These are phyloP conservation scores for Microthlaspi erraticum DNA, from an alignment of 345 rosid species.

Conservation along the genomic window DNA sequence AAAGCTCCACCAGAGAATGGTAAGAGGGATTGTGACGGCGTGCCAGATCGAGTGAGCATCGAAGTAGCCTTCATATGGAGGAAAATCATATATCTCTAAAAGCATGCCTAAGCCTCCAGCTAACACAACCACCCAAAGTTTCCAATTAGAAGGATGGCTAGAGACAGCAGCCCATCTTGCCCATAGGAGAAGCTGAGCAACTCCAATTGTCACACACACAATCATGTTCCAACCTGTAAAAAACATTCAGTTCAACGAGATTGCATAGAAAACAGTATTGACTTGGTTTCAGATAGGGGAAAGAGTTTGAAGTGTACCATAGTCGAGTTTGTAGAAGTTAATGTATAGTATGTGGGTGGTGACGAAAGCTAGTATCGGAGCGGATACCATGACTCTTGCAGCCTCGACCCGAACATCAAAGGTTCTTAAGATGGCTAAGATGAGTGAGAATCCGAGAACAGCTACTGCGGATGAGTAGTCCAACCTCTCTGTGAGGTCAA, in stretches of 20 bases:
- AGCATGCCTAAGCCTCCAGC: conserved; percentile 74
- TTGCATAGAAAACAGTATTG: conserved; percentile 1
- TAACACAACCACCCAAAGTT: conserved; percentile 66
- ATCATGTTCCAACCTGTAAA: conserved; percentile 71
- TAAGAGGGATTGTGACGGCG: conserved; percentile 61
- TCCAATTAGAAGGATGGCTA: conserved; percentile 68
- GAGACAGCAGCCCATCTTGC: conserved; percentile 65
- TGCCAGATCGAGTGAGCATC: conserved; percentile 87
- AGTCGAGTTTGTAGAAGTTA: conserved; percentile 63
- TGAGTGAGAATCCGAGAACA: conserved; percentile 69
- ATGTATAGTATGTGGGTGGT: conserved; percentile 76
- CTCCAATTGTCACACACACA: conserved; percentile 64
- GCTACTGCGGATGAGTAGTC: conserved; percentile 83
- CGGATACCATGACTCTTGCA: conserved; percentile 73
- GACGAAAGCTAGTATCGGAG: conserved; percentile 71
- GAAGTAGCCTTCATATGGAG: conserved; percentile 62
- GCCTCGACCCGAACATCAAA: conserved; percentile 71
- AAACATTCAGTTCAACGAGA: conserved; percentile 4
- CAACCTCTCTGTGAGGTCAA: conserved; percentile 74
- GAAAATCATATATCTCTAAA: conserved; percentile 76
- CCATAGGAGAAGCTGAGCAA: conserved; percentile 67
- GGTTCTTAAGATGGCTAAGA: conserved; percentile 61
- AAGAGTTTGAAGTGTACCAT: conserved; percentile 49
- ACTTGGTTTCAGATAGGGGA: conserved; percentile 5
- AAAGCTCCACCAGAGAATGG: conserved; percentile 83